phyloP scores from a whole-genome alignment of 225 moss, liverwort and hornwort genomes.

The Thuidium tamariscinum region DNA sequence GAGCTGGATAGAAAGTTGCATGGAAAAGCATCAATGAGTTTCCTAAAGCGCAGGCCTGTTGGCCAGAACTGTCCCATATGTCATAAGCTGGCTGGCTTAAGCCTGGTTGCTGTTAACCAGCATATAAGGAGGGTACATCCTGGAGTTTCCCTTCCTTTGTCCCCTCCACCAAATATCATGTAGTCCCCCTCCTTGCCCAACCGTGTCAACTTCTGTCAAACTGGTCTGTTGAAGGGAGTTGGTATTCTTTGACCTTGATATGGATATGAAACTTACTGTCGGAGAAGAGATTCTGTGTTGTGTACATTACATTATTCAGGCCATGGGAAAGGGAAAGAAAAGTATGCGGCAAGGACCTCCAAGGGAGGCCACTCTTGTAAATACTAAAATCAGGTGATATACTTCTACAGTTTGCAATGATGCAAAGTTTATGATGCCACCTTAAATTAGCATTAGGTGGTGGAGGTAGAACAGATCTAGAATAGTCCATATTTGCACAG shows the following conservation, averaged over 20 bases:
- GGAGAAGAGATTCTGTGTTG: not conserved
- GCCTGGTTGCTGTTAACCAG: constrained; percentile 57
- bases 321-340: not conserved
- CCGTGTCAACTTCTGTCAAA: no score
- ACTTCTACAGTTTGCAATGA: not conserved
- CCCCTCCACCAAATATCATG: not conserved
- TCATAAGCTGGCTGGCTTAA: constrained; percentile 64
- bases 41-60: constrained; percentile 51
- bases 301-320: not conserved
- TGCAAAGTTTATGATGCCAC: not conserved
- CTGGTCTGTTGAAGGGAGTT: not conserved
- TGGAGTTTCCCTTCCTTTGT: constrained; percentile 17
- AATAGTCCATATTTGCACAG: no score
- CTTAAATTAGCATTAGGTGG: not conserved
- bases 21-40: constrained; percentile 77
- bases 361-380: not conserved
- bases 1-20: constrained; percentile 58
- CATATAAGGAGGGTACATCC: constrained; percentile 68
- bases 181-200: not conserved
- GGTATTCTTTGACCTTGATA: not conserved
- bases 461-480: not conserved
- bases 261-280: not conserved
- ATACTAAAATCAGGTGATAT: not conserved
- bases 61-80: constrained; percentile 78
- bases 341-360: not conserved